These are phyloP conservation scores for Hemileccinum rubropunctum DNA, from an alignment of 768 basidiomycete species.

Conservation along the genomic window DNA sequence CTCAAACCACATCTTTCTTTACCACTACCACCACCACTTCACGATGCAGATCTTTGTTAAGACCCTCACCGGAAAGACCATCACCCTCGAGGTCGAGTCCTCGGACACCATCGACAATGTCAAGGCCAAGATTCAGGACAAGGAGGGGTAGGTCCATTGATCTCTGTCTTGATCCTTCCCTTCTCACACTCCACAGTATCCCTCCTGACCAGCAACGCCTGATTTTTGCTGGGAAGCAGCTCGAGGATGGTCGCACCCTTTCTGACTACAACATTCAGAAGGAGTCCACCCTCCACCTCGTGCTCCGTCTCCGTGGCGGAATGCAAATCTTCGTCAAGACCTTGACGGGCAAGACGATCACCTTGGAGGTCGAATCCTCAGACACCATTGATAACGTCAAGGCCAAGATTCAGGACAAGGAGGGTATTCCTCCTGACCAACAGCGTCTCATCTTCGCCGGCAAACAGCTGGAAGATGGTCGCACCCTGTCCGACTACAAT, in stretches of 20 bases:
- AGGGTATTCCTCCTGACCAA: conserved; percentile 85
- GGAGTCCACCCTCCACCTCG: conserved; percentile 86
- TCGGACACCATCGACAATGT: conserved; percentile 28
- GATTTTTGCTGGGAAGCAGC: conserved; percentile 96
- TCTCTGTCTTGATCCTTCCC: accelerated
- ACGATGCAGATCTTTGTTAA: conserved; percentile 74
- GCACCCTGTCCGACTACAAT: conserved; percentile 88
- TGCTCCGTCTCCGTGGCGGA: conserved; percentile 89
- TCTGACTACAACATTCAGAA: conserved; percentile 95
- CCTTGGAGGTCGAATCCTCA: conserved; percentile 84
- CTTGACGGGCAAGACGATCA: conserved; percentile 87
- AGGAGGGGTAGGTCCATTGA: conserved; percentile 45
- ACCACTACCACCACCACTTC: too few relatives aligned
- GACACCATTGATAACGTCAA: conserved; percentile 89
- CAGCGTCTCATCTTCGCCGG: conserved; percentile 91
- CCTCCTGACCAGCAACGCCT: conserved; percentile 91
- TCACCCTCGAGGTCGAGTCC: conserved; percentile 36
- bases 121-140: conserved; percentile 61
- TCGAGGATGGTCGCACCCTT: conserved; percentile 90
- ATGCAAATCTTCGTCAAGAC: conserved; percentile 87
- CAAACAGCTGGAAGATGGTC: conserved; percentile 89
- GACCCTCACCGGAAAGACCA: conserved; percentile 87
- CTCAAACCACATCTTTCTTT: too few relatives aligned
- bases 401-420: conserved; percentile 93
- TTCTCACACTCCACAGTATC: conserved; percentile 39